Percentiles rank a stretch among this genome's conserved stretches.
Evolutionary conservation across 1,139 yeast genomes (phyloP).

Genomic region (Lodderomyces beijingensis): DNA sequence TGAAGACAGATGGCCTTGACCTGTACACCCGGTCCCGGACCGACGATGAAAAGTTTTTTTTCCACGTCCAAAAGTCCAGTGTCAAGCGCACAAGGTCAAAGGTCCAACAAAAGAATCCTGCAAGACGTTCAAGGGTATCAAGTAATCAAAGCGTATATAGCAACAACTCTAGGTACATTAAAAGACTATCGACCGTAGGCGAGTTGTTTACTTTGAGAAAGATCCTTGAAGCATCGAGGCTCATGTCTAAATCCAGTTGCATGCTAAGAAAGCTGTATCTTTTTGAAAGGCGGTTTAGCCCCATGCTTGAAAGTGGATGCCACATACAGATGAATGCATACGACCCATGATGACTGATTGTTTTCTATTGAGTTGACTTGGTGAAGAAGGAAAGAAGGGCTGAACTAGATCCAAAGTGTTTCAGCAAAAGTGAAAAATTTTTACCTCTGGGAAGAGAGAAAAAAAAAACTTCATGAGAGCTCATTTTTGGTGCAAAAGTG

Average conservation of each 20-base stretch:
- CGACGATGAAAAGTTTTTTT: no score
- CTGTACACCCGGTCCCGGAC: no score
- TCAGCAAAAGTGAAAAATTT: constrained; percentile 4
- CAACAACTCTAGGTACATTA: constrained; percentile 14
- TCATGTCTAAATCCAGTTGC: no score
- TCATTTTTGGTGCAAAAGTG: constrained; percentile 2
- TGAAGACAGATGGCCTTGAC: no score
- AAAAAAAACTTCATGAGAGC: constrained; percentile 1
- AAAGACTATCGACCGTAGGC: constrained; percentile 10
- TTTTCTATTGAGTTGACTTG: constrained; percentile 17
- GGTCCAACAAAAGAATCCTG: no score
- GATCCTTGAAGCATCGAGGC: constrained; percentile 17
- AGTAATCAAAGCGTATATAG: constrained; percentile 27
- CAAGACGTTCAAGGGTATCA: constrained; percentile 18
- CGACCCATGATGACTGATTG: constrained; percentile 71
- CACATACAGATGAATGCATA: constrained; percentile 76
- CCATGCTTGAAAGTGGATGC: no score
- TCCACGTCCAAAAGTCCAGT: no score
- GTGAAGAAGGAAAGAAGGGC: constrained; percentile 9
- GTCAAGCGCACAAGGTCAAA: no score
- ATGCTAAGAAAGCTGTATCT: no score
- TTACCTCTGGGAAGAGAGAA: constrained; percentile 3
- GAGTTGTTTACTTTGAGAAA: constrained; percentile 32
- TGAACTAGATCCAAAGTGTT: constrained; percentile 5
- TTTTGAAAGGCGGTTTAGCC: no score